A percentile compares a stretch with the other conserved stretches of the same genome.
Conservation (phyloP, 768 basidiomycete species). For the Asterophora lycoperdoides region DNA sequence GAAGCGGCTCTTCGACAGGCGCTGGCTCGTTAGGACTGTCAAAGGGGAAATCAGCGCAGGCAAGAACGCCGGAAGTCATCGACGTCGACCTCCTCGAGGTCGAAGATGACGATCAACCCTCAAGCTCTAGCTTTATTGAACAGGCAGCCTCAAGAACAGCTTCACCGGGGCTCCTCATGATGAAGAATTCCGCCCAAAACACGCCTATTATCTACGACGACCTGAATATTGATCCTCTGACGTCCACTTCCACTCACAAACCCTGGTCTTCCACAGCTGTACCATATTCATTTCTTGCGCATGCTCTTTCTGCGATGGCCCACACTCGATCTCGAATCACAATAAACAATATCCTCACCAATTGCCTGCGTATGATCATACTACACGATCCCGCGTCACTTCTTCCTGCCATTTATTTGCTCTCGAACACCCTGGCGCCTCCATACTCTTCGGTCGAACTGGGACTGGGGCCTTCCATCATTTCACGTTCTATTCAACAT, state of each 20-base stretch:
- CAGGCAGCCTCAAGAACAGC: neutral
- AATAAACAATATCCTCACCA: conserved; percentile 68
- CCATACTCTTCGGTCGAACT: conserved; percentile 70
- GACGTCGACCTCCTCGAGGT: conserved; percentile 9
- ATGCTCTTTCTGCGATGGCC: conserved; percentile 56
- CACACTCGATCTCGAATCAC: conserved; percentile 68
- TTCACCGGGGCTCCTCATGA: neutral
- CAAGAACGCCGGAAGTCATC: conserved; percentile 4
- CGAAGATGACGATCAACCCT: neutral
- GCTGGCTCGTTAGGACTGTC: neutral
- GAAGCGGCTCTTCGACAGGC: neutral
- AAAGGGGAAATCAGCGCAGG: neutral
- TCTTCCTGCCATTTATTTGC: conserved; percentile 71
- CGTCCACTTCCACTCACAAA: conserved; percentile 38
- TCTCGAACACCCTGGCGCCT: conserved; percentile 77
- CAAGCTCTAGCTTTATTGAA: neutral
- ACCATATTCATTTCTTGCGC: conserved; percentile 70
- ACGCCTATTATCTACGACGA: conserved; percentile 10
- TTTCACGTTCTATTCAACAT: conserved; percentile 67
- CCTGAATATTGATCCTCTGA: conserved; percentile 47
- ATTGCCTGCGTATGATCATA: conserved; percentile 67
- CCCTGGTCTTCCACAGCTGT: conserved; percentile 42
- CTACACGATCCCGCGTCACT: conserved; percentile 64
- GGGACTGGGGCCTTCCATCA: conserved; percentile 62
- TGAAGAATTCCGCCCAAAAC: neutral